These are phyloP conservation scores for Magnolia sinica DNA, from an alignment of 164 flowering plant genomes.

Conservation along the genomic window DNA sequence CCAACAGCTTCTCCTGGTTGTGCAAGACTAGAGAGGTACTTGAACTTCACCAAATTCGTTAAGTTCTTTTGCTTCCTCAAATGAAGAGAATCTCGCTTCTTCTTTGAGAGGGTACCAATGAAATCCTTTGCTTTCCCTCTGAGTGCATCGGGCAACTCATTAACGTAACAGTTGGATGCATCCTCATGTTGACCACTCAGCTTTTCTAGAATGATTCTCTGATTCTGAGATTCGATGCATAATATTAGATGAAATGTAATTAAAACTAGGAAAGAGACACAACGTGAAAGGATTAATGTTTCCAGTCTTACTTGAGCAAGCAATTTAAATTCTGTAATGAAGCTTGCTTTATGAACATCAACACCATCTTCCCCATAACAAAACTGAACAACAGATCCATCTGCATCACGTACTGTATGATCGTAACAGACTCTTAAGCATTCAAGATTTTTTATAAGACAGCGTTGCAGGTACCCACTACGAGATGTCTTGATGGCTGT, in stretches of 20 bases:
- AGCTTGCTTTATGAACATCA: slow-evolving; percentile 77
- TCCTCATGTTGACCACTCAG: slow-evolving; percentile 25
- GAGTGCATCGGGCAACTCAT: slow-evolving; percentile 50
- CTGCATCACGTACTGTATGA: slow-evolving; percentile 91
- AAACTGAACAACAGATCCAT: slow-evolving; percentile 90
- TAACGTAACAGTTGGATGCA: slow-evolving; percentile 41
- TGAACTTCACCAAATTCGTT: slow-evolving; percentile 54
- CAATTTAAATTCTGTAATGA: slow-evolving; percentile 56
- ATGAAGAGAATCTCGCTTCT: slow-evolving; percentile 13
- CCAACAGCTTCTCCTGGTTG: slow-evolving; percentile 98
- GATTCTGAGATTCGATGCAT: slow-evolving; percentile 48
- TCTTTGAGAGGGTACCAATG: slow-evolving; percentile 16
- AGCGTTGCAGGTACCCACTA: slow-evolving; percentile 97
- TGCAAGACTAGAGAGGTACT: slow-evolving; percentile 79
- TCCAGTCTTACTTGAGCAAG: slow-evolving; percentile 48
- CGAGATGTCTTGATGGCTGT: slow-evolving; percentile 99
- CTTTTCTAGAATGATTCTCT: slow-evolving; percentile 39
- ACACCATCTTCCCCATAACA: slow-evolving; percentile 96
- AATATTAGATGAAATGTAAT: neutral
- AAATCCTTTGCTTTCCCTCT: slow-evolving; percentile 37
- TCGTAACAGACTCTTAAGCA: slow-evolving; percentile 80
- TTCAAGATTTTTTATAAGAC: slow-evolving; percentile 87
- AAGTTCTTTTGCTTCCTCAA: slow-evolving; percentile 33
- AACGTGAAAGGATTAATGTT: neutral
- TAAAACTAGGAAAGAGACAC: neutral